Evolutionary conservation across 805 yeast species (phyloP).

Genomic region (Yarrowia bubula): DNA sequence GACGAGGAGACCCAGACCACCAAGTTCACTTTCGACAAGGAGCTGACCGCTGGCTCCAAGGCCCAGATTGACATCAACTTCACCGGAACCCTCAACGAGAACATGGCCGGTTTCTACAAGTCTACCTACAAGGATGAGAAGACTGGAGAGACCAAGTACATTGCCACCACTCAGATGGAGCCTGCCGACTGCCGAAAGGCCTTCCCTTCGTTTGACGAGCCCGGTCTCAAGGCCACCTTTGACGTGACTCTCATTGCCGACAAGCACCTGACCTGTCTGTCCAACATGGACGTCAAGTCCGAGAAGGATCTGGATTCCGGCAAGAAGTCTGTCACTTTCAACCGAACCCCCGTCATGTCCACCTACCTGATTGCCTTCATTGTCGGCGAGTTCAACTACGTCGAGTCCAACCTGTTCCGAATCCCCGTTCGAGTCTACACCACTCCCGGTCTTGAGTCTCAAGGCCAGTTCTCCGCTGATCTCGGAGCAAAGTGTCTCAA

Average conservation of each 20-base stretch:
- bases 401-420: conserved; percentile 53
- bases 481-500: conserved; percentile 61
- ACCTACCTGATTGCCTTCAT: conserved; percentile 72
- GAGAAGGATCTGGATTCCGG: conserved; percentile 43
- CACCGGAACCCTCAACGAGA: conserved; percentile 59
- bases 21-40: conserved; percentile 53
- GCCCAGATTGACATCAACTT: conserved; percentile 56
- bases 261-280: conserved; percentile 53
- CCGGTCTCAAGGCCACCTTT: conserved; percentile 65
- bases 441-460: conserved; percentile 61
- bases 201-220: conserved; percentile 75
- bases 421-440: conserved; percentile 70
- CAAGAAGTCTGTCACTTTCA: conserved; percentile 51
- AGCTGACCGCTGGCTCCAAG: conserved; percentile 43
- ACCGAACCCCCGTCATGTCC: conserved; percentile 69
- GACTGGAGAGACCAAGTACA: conserved; percentile 51
- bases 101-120: conserved; percentile 74
- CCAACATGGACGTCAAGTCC: conserved; percentile 61
- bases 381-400: conserved; percentile 64
- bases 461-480: conserved; percentile 63
- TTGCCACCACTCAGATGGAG: conserved; percentile 71
- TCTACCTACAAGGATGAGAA: conserved; percentile 54
- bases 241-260: conserved; percentile 57
- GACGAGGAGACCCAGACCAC: conserved; percentile 62
- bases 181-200: conserved; percentile 77